These are phyloP conservation scores for Scutellaria galericulata DNA, from an alignment of 257 asterid genomes.

Conservation along the genomic window DNA sequence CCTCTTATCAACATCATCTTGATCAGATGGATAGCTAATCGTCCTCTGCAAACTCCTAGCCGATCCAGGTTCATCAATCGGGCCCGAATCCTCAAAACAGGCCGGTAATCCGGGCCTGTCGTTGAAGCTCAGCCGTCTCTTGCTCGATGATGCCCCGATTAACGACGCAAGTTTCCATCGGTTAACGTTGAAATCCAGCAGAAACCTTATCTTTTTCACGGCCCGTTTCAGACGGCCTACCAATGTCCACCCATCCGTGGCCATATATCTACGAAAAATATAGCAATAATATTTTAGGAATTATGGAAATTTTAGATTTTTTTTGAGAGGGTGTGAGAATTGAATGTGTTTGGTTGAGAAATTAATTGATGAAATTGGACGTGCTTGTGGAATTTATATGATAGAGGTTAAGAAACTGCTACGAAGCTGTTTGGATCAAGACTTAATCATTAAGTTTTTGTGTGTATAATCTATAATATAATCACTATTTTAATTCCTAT, in stretches of 20 bases:
- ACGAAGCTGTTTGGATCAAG: not conserved
- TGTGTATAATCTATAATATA: too few relatives aligned
- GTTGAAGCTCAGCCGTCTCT: slow-evolving; percentile 64
- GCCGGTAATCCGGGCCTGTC: slow-evolving; percentile 59
- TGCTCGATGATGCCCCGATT: slow-evolving; percentile 55
- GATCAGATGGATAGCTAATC: slow-evolving; percentile 64
- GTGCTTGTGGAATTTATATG: slow-evolving; percentile 25
- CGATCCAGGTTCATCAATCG: slow-evolving; percentile 40
- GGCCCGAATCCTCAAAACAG: slow-evolving; percentile 41
- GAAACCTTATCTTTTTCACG: slow-evolving; percentile 73
- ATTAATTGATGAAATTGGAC: slow-evolving; percentile 9
- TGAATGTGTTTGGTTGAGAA: not conserved
- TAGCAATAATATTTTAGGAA: too few relatives aligned
- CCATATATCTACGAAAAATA: slow-evolving; percentile 39
- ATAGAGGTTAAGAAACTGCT: slow-evolving; percentile 23
- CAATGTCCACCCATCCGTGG: slow-evolving; percentile 32
- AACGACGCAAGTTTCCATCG: slow-evolving; percentile 64
- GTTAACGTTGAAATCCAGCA: slow-evolving; percentile 55
- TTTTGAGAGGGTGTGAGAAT: not conserved
- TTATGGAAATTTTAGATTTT: too few relatives aligned
- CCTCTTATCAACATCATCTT: slow-evolving; percentile 81
- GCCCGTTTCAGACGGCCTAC: slow-evolving; percentile 68
- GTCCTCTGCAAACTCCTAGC: slow-evolving; percentile 56
- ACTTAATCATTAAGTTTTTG: not conserved
- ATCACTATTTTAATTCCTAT: not conserved